A percentile compares a stretch with the other conserved stretches of the same genome.
Conservation (phyloP, 306 rosid genomes). For the Cyclanthera cordifolia region DNA sequence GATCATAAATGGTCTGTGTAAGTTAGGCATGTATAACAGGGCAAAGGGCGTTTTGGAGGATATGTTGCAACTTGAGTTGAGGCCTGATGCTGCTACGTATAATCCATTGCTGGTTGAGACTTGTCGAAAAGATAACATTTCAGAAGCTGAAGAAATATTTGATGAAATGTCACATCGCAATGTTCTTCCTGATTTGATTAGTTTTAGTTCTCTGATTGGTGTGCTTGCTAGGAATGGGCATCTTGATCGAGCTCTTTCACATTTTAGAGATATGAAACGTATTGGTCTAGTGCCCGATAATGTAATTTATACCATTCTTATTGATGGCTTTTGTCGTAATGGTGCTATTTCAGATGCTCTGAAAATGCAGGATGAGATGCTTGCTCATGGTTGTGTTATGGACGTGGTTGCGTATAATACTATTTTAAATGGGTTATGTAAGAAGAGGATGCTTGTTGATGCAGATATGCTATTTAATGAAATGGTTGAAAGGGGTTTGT, state of each 20-base stretch:
- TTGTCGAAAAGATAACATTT: slow-evolving; percentile 46
- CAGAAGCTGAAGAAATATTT: slow-evolving; percentile 55
- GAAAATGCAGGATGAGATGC: slow-evolving; percentile 63
- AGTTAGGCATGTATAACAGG: slow-evolving; percentile 38
- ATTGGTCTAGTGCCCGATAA: slow-evolving; percentile 69
- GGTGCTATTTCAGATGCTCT: slow-evolving; percentile 56
- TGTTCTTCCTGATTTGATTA: slow-evolving; percentile 65
- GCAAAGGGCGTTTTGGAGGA: slow-evolving; percentile 47
- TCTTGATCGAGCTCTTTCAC: slow-evolving; percentile 38
- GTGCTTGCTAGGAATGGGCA: slow-evolving; percentile 51
- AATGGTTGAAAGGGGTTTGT: slow-evolving; percentile 76
- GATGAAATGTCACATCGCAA: slow-evolving; percentile 49
- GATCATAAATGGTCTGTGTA: slow-evolving; percentile 69
- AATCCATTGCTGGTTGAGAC: slow-evolving; percentile 58
- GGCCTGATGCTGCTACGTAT: slow-evolving; percentile 58
- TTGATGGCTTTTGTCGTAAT: slow-evolving; percentile 62
- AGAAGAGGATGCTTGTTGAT: slow-evolving; percentile 56
- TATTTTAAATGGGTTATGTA: slow-evolving; percentile 66
- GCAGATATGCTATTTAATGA: slow-evolving; percentile 60
- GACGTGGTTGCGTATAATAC: slow-evolving; percentile 74
- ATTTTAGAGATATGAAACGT: slow-evolving; percentile 49
- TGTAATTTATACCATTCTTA: slow-evolving; percentile 73
- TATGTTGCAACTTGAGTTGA: slow-evolving; percentile 48
- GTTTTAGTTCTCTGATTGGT: slow-evolving; percentile 58
- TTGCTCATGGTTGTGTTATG: slow-evolving; percentile 51